Evolutionary conservation across 257 asterid species (phyloP).

Genomic region (Datura wrightii): DNA sequence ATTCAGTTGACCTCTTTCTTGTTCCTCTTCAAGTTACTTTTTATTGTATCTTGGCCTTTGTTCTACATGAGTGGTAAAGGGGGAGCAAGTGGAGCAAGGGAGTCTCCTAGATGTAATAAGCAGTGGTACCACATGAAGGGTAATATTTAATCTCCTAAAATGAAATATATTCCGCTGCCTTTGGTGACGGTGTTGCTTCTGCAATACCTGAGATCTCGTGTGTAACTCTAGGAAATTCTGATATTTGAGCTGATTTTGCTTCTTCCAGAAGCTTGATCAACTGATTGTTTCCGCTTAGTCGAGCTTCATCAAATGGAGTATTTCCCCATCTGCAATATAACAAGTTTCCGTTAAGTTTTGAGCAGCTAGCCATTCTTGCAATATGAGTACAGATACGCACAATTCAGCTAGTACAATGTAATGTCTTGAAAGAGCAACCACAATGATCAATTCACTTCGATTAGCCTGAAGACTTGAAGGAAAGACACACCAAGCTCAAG

Average conservation of each 20-base stretch:
- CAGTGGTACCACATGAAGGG: neutral
- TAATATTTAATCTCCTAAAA: neutral
- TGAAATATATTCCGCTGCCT: neutral
- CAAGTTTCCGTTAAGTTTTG: conserved; percentile 31
- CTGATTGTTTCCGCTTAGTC: conserved; percentile 72
- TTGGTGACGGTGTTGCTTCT: neutral
- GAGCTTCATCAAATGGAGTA: conserved; percentile 82
- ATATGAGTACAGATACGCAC: neutral
- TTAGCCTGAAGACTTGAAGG: neutral
- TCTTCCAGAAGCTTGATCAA: conserved; percentile 71
- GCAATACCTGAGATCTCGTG: conserved; percentile 60
- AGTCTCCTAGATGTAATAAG: neutral
- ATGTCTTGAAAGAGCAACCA: neutral
- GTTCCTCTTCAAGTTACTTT: conserved; percentile 2
- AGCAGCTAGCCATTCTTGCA: conserved; percentile 15
- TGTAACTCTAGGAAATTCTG: conserved; percentile 44
- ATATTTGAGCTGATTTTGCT: conserved; percentile 62
- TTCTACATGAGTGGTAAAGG: neutral
- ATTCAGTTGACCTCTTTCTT: neutral
- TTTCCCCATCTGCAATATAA: conserved; percentile 75
- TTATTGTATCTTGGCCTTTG: conserved; percentile 16
- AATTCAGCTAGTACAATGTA: neutral
- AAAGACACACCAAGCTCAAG: conserved; percentile 26
- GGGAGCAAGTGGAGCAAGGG: conserved; percentile 9
- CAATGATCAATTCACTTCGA: neutral